phyloP scores from a whole-genome alignment of 176 grass and related monocot genomes.

The Hordeum vulgare region MorexV3_pseudomolecules_assembly NC_058519.1:491338297-491338796 shows the following conservation, averaged over 20 bases:
- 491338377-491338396: slow-evolving; percentile 50
- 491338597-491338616: slow-evolving; percentile 79
- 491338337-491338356: slow-evolving; percentile 69
- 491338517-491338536: slow-evolving; percentile 43
- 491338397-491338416: slow-evolving; percentile 44
- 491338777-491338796: not conserved
- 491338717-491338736: slow-evolving; percentile 48
- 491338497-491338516: slow-evolving; percentile 47
- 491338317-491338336: slow-evolving; percentile 26
- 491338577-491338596: slow-evolving; percentile 54
- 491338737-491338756: not conserved
- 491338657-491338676: slow-evolving; percentile 74
- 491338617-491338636: slow-evolving; percentile 79
- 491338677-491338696: slow-evolving; percentile 86
- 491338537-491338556: slow-evolving; percentile 43
- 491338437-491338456: not conserved
- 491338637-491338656: slow-evolving; percentile 90
- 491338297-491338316: slow-evolving; percentile 19
- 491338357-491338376: slow-evolving; percentile 73
- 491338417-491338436: slow-evolving; percentile 12
- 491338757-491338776: not conserved
- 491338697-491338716: slow-evolving; percentile 76
- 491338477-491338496: slow-evolving; percentile 46
- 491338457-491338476: slow-evolving; percentile 43
- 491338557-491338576: slow-evolving; percentile 75